A percentile compares a stretch with the other conserved stretches of the same genome.
Evolutionary conservation across 768 basidiomycete species (phyloP).

Genomic region (Mrakia frigida): DNA sequence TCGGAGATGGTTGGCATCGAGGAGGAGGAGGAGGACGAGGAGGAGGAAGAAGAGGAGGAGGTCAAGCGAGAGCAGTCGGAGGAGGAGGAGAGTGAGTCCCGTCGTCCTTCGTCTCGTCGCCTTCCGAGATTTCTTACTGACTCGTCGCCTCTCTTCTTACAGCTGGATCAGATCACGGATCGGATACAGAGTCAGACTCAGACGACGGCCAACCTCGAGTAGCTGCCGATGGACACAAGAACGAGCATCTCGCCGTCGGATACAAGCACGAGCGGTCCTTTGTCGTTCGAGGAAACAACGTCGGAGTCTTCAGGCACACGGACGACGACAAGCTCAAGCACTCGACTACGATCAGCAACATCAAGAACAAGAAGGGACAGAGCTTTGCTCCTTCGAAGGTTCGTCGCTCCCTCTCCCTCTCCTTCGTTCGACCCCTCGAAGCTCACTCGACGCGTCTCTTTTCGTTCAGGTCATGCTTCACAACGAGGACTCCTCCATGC

Average conservation of each 20-base stretch:
- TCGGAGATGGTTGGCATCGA: slow-evolving; percentile 23
- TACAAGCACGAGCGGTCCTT: slow-evolving; percentile 94
- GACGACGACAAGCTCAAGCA: slow-evolving; percentile 66
- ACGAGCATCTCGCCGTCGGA: slow-evolving; percentile 85
- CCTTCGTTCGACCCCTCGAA: slow-evolving; percentile 9
- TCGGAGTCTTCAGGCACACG: slow-evolving; percentile 79
- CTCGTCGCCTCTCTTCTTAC: not conserved
- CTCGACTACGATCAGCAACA: slow-evolving; percentile 75
- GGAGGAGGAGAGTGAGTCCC: slow-evolving; percentile 52
- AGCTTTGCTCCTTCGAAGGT: slow-evolving; percentile 82
- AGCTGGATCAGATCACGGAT: slow-evolving; percentile 7
- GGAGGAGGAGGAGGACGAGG: slow-evolving; percentile 22
- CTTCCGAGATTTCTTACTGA: not conserved
- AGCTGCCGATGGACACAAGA: slow-evolving; percentile 56
- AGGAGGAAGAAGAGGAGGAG: slow-evolving; percentile 23
- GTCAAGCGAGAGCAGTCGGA: not conserved
- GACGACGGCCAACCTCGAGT: slow-evolving; percentile 31
- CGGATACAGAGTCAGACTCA: slow-evolving; percentile 13
- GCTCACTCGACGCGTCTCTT: not conserved
- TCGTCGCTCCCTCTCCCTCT: slow-evolving; percentile 35
- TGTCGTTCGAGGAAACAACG: slow-evolving; percentile 84
- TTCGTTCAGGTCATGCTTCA: slow-evolving; percentile 79
- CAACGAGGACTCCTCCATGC: slow-evolving; percentile 92
- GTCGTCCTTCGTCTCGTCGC: slow-evolving; percentile 56
- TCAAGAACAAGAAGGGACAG: slow-evolving; percentile 70